Conservation (phyloP, 1,139 yeast genomes). For the Protomyces inundatus region DNA sequence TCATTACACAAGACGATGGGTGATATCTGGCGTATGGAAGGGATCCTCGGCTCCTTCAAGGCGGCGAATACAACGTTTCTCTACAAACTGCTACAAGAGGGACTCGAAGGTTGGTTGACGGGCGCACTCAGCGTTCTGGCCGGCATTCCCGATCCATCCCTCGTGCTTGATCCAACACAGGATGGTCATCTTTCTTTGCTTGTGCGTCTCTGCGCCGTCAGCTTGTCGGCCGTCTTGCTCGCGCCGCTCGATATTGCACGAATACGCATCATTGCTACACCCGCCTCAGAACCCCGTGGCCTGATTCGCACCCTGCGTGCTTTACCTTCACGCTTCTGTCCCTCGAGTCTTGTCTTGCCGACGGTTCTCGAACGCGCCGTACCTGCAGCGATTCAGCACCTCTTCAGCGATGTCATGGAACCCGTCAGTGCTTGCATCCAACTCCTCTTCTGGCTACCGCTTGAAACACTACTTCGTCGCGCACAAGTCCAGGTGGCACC, state of each 20-base stretch:
- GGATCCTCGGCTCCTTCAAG: constrained; percentile 77
- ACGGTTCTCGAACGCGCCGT: constrained; percentile 61
- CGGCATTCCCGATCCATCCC: constrained; percentile 71
- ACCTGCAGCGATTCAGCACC: constrained; percentile 56
- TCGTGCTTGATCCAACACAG: constrained; percentile 60
- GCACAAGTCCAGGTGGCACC: constrained; percentile 61
- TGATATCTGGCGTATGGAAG: constrained; percentile 67
- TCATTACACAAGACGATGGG: constrained; percentile 56
- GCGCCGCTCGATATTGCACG: constrained; percentile 80
- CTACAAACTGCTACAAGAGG: constrained; percentile 65
- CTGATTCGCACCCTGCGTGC: constrained; percentile 40
- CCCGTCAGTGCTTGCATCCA: constrained; percentile 59
- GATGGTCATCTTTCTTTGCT: constrained; percentile 46
- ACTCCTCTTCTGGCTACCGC: constrained; percentile 70
- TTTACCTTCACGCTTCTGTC: constrained; percentile 47
- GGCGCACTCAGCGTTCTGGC: constrained; percentile 83
- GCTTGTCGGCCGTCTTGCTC: constrained; percentile 66
- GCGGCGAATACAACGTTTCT: constrained; percentile 83
- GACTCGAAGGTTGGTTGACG: constrained; percentile 51
- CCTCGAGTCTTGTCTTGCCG: constrained; percentile 51
- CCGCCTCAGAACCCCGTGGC: constrained; percentile 31
- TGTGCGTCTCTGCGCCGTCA: constrained; percentile 65
- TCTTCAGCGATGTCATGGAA: constrained; percentile 54
- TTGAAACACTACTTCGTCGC: constrained; percentile 78
- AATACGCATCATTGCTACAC: constrained; percentile 44